Conservation (phyloP, 441 rosid genomes). For the Sinapis alba region DNA sequence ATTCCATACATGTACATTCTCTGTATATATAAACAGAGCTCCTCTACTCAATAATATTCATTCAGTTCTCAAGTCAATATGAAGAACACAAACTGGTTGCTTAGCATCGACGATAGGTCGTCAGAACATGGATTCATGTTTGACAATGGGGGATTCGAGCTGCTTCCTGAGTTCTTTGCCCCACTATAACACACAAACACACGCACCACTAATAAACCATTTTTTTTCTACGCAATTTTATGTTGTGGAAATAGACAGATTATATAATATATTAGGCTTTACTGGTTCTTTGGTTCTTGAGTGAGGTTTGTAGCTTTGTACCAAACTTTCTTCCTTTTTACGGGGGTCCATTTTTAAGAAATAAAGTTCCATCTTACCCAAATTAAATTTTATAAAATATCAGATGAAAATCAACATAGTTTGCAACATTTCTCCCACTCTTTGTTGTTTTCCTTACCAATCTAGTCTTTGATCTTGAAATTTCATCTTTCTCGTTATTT, state of each 20-base stretch:
- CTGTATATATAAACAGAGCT: too few relatives aligned
- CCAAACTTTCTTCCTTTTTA: conserved; percentile 24
- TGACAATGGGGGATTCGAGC: conserved; percentile 84
- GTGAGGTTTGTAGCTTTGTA: not conserved
- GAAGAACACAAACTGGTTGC: conserved; percentile 89
- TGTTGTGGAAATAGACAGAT: too few relatives aligned
- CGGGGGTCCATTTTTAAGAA: conserved; percentile 26
- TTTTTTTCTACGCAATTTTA: not conserved
- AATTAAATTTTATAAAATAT: conserved; percentile 6
- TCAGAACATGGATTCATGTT: conserved; percentile 48
- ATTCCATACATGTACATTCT: too few relatives aligned
- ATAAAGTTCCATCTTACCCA: not conserved
- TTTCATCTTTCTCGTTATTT: not conserved
- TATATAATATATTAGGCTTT: too few relatives aligned
- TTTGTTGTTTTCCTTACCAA: conserved; percentile 13
- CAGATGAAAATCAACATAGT: not conserved
- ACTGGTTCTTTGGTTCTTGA: too few relatives aligned
- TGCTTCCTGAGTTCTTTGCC: conserved; percentile 83
- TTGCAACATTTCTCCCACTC: conserved; percentile 13
- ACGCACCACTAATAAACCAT: conserved; percentile 16
- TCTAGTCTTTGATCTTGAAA: conserved; percentile 4
- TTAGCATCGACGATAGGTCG: conserved; percentile 76
- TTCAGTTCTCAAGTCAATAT: too few relatives aligned
- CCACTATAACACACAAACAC: conserved; percentile 47
- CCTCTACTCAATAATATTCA: too few relatives aligned